Evolutionary conservation across 2,329 filamentous ascomycete genomes (phyloP).

Genomic region (Endoconidiophora laricicola): DNA sequence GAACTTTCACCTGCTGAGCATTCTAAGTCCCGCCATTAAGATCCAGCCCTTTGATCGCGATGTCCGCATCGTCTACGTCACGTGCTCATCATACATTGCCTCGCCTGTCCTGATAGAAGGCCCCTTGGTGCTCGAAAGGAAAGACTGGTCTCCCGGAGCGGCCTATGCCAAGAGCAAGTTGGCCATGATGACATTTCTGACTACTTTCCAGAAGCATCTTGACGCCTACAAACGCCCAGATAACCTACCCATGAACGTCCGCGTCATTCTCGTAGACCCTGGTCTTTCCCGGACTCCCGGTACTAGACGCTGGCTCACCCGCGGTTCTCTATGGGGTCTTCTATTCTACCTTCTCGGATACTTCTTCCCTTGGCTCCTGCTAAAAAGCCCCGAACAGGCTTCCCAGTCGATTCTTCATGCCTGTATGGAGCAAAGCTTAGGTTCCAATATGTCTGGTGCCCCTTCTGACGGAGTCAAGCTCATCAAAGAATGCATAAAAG

Average conservation of each 20-base stretch:
- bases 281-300: constrained; percentile 74
- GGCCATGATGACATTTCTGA: constrained; percentile 75
- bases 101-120: constrained; percentile 48
- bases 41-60: constrained; percentile 89
- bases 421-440: constrained; percentile 60
- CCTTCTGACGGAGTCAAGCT: constrained; percentile 46
- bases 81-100: constrained; percentile 75
- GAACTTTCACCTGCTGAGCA: constrained; percentile 87
- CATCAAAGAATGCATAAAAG: constrained; percentile 76
- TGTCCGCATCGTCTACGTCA: constrained; percentile 71
- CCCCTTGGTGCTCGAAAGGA: constrained; percentile 24
- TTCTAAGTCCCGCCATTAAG: constrained; percentile 75
- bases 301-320: constrained; percentile 70
- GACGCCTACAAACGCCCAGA: constrained; percentile 73
- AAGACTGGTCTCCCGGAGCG: constrained; percentile 36
- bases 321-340: constrained; percentile 69
- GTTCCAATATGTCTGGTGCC: constrained; percentile 25
- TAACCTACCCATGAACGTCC: constrained; percentile 61
- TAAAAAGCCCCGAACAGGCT: constrained; percentile 71
- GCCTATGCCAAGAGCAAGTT: constrained; percentile 54
- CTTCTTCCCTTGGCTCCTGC: constrained; percentile 66
- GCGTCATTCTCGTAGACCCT: constrained; percentile 76
- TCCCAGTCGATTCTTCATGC: constrained; percentile 78
- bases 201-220: constrained; percentile 84
- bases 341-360: constrained; percentile 62